Base-by-base conservation (phyloP, 345 rosid genomes). In the Noccaea bulbosa region DNA sequence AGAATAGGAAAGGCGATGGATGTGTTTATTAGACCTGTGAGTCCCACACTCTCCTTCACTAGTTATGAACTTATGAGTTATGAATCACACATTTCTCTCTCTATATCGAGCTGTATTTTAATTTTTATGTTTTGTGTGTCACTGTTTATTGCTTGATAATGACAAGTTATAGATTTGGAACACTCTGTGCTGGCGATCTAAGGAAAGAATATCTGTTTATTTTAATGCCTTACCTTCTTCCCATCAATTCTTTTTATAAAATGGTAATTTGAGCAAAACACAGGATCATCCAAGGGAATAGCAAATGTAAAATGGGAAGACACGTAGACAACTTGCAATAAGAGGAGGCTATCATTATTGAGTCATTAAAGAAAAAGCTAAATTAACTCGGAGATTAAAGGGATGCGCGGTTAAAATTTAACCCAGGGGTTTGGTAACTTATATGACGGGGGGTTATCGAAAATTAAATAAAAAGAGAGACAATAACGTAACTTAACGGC, bases 401-500 rank as follows among this genome's bases (percentile, higher is more conserved):
- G n/a, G 57, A 70, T 48, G 74, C 43, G 33, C 37, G 69, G 69
- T 62, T 62, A 44, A 34, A 20, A 63, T 32, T 27, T 73, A 60
- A 60, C 77, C 77, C 52, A 35, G 15, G 11, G 63, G 74, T 61
- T 59, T 22, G 73, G 68, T 67, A 57, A 56, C 72, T 47, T 56
- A 59, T 67, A 67, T 67, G 51, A 66, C 77, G 69, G 55, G 69
- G 55, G 49, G 45, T 61, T 45, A 24, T 52, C 5, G 2, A 5
- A 5, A 20, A 11, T 41, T 7, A 5, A 7, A 14, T 4, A 52
- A 11, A 5, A 37, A 12, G 8, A 22, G 4, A 8, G 5, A 3
- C 8, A 8, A 7, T 17, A 27, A 10, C 22, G 22, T 20, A 12
- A 49, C 52, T 79, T 86, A 86, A 83, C 92, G 89, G 74, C 89